Evolutionary conservation across 78 protist species (phyloP).

Genomic region (Dictyostelium purpureum): DNA sequence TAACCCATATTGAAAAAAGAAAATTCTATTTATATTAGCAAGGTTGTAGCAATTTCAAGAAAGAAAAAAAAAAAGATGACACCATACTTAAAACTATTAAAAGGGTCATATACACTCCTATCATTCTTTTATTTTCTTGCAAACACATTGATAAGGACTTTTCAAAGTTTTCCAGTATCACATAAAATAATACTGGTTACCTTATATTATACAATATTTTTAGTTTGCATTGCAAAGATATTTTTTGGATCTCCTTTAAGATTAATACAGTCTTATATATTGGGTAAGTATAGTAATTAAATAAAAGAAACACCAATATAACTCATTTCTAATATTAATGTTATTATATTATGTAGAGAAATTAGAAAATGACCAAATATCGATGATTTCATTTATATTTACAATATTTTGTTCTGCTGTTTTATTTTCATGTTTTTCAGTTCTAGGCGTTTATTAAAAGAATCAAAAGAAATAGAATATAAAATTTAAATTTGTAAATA

Average conservation of each 20-base stretch:
- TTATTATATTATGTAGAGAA: not conserved
- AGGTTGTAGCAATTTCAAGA: not conserved
- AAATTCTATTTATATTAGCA: not conserved
- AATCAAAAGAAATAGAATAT: not conserved
- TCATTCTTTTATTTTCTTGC: not conserved
- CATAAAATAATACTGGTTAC: slow-evolving; percentile 15
- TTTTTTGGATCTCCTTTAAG: slow-evolving; percentile 20
- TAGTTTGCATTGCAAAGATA: not conserved
- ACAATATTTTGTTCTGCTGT: not conserved
- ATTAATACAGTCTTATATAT: not conserved
- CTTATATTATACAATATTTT: not conserved
- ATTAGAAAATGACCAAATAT: not conserved
- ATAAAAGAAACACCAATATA: no score
- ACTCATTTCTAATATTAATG: no score
- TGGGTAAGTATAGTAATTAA: not conserved
- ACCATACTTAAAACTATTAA: slow-evolving; percentile 1
- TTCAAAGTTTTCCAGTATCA: not conserved
- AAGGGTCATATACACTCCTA: not conserved
- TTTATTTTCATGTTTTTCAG: not conserved
- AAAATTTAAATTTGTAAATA: not conserved
- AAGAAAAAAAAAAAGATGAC: not conserved
- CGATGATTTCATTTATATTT: not conserved
- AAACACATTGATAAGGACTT: not conserved
- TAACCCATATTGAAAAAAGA: not conserved
- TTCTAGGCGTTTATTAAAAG: not conserved